These are phyloP conservation scores for Pseudomonodictys pantanalensis DNA, from an alignment of 495 filamentous ascomycete species.

Conservation along the genomic window DNA sequence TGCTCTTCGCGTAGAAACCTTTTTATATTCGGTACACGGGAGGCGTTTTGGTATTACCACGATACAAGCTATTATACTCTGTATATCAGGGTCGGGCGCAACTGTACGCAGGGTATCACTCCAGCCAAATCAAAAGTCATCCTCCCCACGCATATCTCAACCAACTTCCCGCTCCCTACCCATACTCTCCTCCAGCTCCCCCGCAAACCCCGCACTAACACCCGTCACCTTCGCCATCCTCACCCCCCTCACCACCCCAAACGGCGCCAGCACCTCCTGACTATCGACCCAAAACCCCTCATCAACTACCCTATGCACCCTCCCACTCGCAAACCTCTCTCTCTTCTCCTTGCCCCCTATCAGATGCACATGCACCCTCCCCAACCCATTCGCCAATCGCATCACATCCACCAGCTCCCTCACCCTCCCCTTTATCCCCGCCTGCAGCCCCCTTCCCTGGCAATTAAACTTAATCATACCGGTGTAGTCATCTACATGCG, in stretches of 20 bases:
- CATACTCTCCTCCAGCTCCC: conserved; percentile 22
- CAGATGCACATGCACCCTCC: conserved; percentile 28
- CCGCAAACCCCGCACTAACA: conserved; percentile 20
- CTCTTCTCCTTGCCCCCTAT: conserved; percentile 29
- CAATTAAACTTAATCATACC: conserved; percentile 48
- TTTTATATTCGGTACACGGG: neutral
- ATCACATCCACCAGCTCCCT: conserved; percentile 35
- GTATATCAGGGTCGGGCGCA: conserved; percentile 12
- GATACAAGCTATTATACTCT: neutral
- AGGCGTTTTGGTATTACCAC: conserved; percentile 5
- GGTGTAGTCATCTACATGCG: conserved; percentile 44
- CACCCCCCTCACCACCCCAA: conserved; percentile 20
- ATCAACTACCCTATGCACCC: conserved; percentile 26
- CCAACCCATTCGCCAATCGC: conserved; percentile 22
- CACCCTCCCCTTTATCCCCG: conserved; percentile 38
- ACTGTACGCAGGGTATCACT: neutral
- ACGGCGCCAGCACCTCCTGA: conserved; percentile 30
- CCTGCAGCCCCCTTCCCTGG: conserved; percentile 36
- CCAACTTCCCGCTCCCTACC: neutral
- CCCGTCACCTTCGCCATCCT: conserved; percentile 19
- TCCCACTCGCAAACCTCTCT: conserved; percentile 15
- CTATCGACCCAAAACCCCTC: conserved; percentile 17
- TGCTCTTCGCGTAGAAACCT: conserved; percentile 67
- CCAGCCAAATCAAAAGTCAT: neutral
- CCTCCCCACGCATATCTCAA: neutral